These are phyloP conservation scores for Diaporthe nobilis DNA, from an alignment of 2,329 filamentous ascomycete species.

Conservation along the genomic window DNA sequence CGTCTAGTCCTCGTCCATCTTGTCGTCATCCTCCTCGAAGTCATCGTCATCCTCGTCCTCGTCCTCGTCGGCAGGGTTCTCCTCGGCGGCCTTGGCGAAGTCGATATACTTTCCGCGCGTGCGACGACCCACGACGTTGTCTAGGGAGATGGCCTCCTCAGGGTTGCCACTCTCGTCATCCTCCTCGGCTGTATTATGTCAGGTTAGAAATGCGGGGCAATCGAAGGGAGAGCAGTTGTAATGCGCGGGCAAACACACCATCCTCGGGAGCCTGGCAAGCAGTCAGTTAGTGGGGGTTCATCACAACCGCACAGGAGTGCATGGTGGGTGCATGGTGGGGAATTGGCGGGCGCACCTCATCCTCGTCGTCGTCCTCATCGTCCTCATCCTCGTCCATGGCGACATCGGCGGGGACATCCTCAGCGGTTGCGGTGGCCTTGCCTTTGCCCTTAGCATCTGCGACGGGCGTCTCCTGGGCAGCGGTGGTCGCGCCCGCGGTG, in stretches of 20 bases:
- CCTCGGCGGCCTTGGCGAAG: slow-evolving; percentile 89
- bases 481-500: slow-evolving; percentile 53
- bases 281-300: slow-evolving; percentile 43
- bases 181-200: slow-evolving; percentile 46
- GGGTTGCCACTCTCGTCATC: slow-evolving; percentile 83
- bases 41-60: slow-evolving; percentile 82
- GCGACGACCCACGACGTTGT: slow-evolving; percentile 91
- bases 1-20: slow-evolving; percentile 74
- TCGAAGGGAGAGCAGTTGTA: slow-evolving; percentile 3
- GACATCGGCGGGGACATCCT: slow-evolving; percentile 67
- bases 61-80: slow-evolving; percentile 81
- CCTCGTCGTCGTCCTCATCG: slow-evolving; percentile 76
- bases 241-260: slow-evolving; percentile 47
- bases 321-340: background rate
- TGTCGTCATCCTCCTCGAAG: slow-evolving; percentile 76
- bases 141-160: slow-evolving; percentile 90
- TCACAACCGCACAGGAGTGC: slow-evolving; percentile 26
- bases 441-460: slow-evolving; percentile 84
- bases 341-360: slow-evolving; percentile 48
- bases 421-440: slow-evolving; percentile 74
- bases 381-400: slow-evolving; percentile 84
- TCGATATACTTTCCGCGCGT: slow-evolving; percentile 95
- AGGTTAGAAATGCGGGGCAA: slow-evolving; percentile 42
- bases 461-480: slow-evolving; percentile 51
- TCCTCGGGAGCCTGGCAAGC: slow-evolving; percentile 48